Conservation (phyloP, 2,329 filamentous ascomycete genomes). For the Orbilia quercus region DNA sequence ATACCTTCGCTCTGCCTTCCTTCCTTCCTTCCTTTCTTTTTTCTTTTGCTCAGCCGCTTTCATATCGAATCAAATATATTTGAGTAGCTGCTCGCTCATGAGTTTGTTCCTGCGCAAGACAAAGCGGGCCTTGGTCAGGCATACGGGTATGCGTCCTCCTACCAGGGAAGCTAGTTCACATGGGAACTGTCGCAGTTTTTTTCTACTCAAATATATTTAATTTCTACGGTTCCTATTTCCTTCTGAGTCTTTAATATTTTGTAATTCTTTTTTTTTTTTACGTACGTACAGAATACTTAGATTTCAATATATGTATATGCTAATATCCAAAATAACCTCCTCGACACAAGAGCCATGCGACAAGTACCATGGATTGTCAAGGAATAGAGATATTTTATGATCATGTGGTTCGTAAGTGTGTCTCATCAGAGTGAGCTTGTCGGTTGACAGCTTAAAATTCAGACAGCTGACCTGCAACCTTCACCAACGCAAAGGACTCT, state of each 20-base stretch:
- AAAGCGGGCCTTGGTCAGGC: conserved; percentile 3
- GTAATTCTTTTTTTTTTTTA: not conserved
- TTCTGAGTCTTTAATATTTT: too few relatives aligned
- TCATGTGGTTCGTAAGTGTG: conserved; percentile 23
- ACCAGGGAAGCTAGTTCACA: not conserved
- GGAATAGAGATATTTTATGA: not conserved
- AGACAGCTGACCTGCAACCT: conserved; percentile 4
- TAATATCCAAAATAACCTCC: too few relatives aligned
- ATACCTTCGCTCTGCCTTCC: conserved; percentile 1
- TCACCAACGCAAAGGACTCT: not conserved
- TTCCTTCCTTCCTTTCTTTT: not conserved
- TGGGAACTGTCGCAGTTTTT: not conserved
- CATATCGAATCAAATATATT: not conserved
- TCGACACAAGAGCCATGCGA: too few relatives aligned
- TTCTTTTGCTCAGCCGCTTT: too few relatives aligned
- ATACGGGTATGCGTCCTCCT: not conserved
- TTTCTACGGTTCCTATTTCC: not conserved
- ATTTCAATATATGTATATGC: too few relatives aligned
- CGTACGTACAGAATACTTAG: too few relatives aligned
- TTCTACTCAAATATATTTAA: not conserved
- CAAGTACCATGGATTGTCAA: too few relatives aligned
- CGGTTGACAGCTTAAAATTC: conserved; percentile 2
- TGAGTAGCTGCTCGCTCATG: not conserved
- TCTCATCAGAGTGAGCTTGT: conserved; percentile 23
- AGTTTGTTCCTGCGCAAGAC: not conserved